A percentile compares a stretch with the other conserved stretches of the same genome.
Conservation (phyloP, 2,329 filamentous ascomycete species). For the Colletotrichum truncatum region DNA sequence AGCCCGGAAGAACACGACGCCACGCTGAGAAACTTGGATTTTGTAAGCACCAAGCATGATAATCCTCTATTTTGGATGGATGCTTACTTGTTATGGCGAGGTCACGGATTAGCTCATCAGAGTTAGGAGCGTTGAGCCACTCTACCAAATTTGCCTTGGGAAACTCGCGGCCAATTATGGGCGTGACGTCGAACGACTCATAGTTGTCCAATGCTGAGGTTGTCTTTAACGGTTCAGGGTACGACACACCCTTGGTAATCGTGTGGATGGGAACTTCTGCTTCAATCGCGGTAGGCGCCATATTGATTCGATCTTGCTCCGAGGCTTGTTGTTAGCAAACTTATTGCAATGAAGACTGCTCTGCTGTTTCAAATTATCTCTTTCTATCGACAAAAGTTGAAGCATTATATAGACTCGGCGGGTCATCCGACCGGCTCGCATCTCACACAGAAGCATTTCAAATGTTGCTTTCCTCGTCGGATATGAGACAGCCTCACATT, state of each 20-base stretch:
- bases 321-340: too few relatives aligned
- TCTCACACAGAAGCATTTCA: background rate
- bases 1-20: slow-evolving; percentile 71
- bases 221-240: slow-evolving; percentile 38
- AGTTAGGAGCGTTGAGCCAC: slow-evolving; percentile 61
- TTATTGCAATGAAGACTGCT: too few relatives aligned
- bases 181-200: slow-evolving; percentile 58
- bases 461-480: background rate
- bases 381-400: background rate
- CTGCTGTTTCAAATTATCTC: too few relatives aligned
- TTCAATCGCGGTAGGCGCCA: slow-evolving; percentile 31
- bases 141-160: slow-evolving; percentile 59
- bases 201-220: slow-evolving; percentile 52
- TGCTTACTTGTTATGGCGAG: slow-evolving; percentile 66
- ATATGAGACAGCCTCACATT: background rate
- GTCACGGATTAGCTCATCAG: slow-evolving; percentile 66
- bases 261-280: slow-evolving; percentile 19
- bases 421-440: background rate
- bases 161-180: slow-evolving; percentile 65
- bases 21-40: slow-evolving; percentile 64
- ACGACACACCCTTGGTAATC: slow-evolving; percentile 5
- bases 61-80: too few relatives aligned
- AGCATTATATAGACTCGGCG: slow-evolving; percentile 8
- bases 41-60: background rate
- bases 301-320: background rate